These are phyloP conservation scores for Debaryomycetaceae sp. DNA, from an alignment of 1,139 yeast species.

Conservation along the genomic window DNA sequence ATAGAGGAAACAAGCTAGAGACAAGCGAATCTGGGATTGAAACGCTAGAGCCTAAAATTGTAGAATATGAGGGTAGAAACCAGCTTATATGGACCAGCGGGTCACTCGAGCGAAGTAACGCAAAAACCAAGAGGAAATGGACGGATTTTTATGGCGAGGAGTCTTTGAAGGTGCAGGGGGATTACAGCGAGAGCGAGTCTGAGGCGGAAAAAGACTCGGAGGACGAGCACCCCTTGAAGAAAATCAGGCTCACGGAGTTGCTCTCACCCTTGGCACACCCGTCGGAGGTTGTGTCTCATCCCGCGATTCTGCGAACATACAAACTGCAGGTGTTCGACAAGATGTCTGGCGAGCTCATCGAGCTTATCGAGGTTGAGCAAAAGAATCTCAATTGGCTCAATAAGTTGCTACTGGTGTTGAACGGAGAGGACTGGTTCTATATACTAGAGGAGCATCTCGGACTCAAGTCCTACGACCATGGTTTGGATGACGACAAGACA, in stretches of 20 bases:
- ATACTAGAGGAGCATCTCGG: conserved; percentile 62
- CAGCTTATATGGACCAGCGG: conserved; percentile 40
- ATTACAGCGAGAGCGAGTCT: conserved; percentile 8
- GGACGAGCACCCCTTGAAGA: conserved; percentile 33
- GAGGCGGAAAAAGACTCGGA: conserved; percentile 22
- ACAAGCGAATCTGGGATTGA: conserved; percentile 17
- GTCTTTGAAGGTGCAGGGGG: conserved; percentile 20
- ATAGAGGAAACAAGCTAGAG: conserved; percentile 33
- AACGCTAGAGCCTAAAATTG: conserved; percentile 31
- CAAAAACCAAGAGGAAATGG: conserved; percentile 38
- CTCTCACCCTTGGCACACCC: conserved; percentile 80
- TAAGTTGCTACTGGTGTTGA: conserved; percentile 67
- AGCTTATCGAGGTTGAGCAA: conserved; percentile 78
- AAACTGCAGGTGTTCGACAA: conserved; percentile 44
- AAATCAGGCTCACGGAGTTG: conserved; percentile 48
- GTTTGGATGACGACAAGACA: conserved; percentile 36
- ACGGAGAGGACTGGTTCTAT: conserved; percentile 82
- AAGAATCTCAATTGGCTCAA: conserved; percentile 66
- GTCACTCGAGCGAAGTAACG: conserved; percentile 25
- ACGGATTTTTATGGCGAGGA: conserved; percentile 16
- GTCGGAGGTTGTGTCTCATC: conserved; percentile 71
- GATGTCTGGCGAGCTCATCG: conserved; percentile 71
- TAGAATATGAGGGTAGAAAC: conserved; percentile 41
- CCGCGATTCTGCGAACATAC: conserved; percentile 66
- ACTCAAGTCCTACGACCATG: conserved; percentile 69